Conservation (phyloP, 257 asterid genomes). For the Solanum dulcamara region DNA sequence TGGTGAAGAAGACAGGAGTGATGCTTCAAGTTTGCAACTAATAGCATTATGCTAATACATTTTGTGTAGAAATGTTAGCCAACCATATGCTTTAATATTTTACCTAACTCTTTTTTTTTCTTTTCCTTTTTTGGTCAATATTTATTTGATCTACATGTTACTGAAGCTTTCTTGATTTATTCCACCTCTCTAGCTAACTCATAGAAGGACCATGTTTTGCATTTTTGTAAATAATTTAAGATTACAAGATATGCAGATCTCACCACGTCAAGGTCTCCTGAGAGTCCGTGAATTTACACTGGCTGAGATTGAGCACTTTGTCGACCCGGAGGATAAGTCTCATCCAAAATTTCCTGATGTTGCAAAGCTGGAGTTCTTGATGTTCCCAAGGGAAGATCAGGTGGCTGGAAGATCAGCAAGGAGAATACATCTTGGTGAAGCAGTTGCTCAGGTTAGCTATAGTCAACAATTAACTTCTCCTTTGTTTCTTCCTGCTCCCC, state of each 20-base stretch:
- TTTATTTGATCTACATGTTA: not conserved
- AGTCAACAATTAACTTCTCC: not conserved
- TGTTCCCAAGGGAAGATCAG: slow-evolving; percentile 76
- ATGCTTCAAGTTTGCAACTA: not conserved
- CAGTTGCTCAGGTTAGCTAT: slow-evolving; percentile 39
- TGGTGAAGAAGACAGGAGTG: not conserved
- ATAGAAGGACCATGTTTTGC: not conserved
- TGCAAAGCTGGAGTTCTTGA: slow-evolving; percentile 40
- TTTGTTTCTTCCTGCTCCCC: not conserved
- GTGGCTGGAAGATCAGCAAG: slow-evolving; percentile 47
- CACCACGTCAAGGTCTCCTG: slow-evolving; percentile 67
- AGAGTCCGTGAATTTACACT: slow-evolving; percentile 66
- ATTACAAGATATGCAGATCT: slow-evolving; percentile 29
- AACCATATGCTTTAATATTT: not conserved
- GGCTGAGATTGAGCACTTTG: slow-evolving; percentile 71
- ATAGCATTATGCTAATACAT: not conserved
- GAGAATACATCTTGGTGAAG: slow-evolving; percentile 39
- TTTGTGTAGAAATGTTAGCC: not conserved
- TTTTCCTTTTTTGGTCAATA: not conserved
- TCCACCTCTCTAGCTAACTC: not conserved
- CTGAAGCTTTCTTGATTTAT: not conserved
- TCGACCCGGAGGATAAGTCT: slow-evolving; percentile 62
- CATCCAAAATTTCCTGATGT: slow-evolving; percentile 61
- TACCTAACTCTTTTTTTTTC: no score
- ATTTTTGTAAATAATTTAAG: not conserved